These are phyloP conservation scores for Penicillium sp. DNA, from an alignment of 2,329 filamentous ascomycete genomes.

Conservation along the genomic window DNA sequence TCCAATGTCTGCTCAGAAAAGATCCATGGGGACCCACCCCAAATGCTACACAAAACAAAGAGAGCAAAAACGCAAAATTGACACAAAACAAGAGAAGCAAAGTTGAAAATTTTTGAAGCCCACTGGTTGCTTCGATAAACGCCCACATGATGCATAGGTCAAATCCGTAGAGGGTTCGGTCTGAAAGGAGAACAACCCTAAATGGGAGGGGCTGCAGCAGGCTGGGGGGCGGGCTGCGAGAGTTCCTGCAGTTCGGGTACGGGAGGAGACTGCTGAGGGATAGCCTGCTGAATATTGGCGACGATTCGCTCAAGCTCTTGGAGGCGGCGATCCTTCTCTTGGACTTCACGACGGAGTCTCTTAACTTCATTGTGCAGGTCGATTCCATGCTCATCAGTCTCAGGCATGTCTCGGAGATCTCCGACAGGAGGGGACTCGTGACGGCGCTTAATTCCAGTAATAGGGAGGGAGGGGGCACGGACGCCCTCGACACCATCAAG, in stretches of 20 bases:
- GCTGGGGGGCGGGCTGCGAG: conserved; percentile 15
- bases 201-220: conserved; percentile 16
- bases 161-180: conserved; percentile 10
- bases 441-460: conserved; percentile 35
- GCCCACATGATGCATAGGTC: conserved; percentile 34
- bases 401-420: conserved; percentile 24
- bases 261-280: conserved; percentile 27
- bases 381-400: conserved; percentile 43
- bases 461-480: conserved; percentile 28
- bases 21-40: conserved; percentile 8
- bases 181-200: conserved; percentile 6
- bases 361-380: conserved; percentile 63
- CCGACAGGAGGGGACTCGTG: conserved; percentile 31
- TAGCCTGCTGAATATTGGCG: conserved; percentile 36
- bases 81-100: conserved; percentile 1
- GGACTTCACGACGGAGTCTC: conserved; percentile 63
- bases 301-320: conserved; percentile 43
- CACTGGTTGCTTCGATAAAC: conserved; percentile 26
- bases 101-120: conserved; percentile 15
- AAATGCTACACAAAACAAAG: conserved; percentile 16
- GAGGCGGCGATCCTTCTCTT: conserved; percentile 51
- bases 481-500: conserved; percentile 27
- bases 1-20: conserved; percentile 6
- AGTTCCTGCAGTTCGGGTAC: conserved; percentile 17
- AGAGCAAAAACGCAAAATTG: neutral